Conservation (phyloP, 306 rosid genomes). For the Prinsepia uniflora region DNA sequence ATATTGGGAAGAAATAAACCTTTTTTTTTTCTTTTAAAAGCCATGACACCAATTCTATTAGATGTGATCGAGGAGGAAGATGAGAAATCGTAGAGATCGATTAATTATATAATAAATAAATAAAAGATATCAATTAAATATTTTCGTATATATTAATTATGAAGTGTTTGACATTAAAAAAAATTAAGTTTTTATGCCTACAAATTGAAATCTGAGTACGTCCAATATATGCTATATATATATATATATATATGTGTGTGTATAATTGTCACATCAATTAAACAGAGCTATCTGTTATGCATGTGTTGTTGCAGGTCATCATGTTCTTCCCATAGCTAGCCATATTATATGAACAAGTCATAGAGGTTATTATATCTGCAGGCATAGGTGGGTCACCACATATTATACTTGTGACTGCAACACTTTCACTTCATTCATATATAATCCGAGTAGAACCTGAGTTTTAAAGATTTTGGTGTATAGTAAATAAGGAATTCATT, state of each 20-base stretch:
- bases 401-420: neutral
- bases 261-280: conserved; percentile 3
- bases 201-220: no score
- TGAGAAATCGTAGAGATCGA: no score
- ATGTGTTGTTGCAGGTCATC: conserved; percentile 1
- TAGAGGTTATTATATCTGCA: neutral
- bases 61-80: no score
- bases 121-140: no score
- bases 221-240: neutral
- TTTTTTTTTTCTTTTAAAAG: no score
- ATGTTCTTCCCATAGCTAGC: neutral
- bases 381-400: neutral
- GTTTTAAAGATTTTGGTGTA: neutral
- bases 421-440: neutral
- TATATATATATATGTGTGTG: neutral
- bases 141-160: no score
- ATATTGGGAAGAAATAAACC: no score
- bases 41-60: no score
- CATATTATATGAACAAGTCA: neutral
- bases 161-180: no score
- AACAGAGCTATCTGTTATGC: neutral
- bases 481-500: neutral
- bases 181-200: no score
- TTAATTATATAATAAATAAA: no score
- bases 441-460: neutral